Evolutionary conservation across 2,329 filamentous ascomycete genomes (phyloP), one percentile per base, ranked within the genome.

Genomic region (Cryphonectria carpinicola): DNA sequence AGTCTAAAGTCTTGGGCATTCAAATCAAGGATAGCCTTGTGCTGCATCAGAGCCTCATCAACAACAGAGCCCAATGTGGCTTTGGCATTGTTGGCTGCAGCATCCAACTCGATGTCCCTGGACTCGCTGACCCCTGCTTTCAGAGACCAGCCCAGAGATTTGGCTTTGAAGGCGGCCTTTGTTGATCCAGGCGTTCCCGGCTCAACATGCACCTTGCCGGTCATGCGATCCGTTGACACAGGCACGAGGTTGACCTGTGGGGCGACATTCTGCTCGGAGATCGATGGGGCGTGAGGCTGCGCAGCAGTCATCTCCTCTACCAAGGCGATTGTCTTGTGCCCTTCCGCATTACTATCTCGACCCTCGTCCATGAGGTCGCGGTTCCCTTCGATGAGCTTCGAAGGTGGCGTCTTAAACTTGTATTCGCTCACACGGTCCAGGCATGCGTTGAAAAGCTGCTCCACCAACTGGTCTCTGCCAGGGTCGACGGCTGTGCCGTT

Each of bases 401-500:
- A 86, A 10, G 89, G 86, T 46, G 89, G 86, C 35, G 89, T 83
- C 79, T 95, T 95, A 78, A 93, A 92, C 76, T 97, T 95, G 83
- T 94, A 98, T 74, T 93, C 90, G 78, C 95, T 96, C 60, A 96
- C 94, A 67, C 96, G 90, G 78, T 98, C 95, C 32, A 98, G 86
- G 62, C 97, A 93, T 79, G 98, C 94, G 75, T 98, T 98, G 84
- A 97, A 98, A 1, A 99, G 87, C 74, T 92, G 94, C 79, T 98
- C 95, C 43, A 96, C 93, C 76, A 95, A 87, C 68, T 90, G 88
- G 80, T 99, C 96, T 74, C 92, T 89, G 37, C 88, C 83, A 67
- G 91, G 87, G 75, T 98, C 90, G 37, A 98, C 94, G 3, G 94
- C 84, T 72, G 87, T 89, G 61, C 93, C 93, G 76, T 92, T 91